Evolutionary conservation across 257 asterid genomes (phyloP).

Genomic region (Buddleja alternifolia): DNA sequence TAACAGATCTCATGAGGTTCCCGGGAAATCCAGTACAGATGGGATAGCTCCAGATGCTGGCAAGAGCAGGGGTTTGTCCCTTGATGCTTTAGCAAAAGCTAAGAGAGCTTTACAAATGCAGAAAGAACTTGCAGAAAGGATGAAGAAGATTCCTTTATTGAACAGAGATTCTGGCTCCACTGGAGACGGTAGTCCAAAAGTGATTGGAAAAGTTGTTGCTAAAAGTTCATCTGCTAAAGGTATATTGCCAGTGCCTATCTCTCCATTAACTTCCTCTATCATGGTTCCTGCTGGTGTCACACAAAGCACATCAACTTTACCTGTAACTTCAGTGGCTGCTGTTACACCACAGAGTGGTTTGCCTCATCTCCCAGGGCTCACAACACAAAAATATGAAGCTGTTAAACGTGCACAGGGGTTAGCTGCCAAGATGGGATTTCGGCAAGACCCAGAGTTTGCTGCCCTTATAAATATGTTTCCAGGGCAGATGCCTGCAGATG

Average conservation of each 20-base stretch:
- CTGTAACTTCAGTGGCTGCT: conserved; percentile 38
- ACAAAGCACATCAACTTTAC: conserved; percentile 34
- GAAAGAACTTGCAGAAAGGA: conserved; percentile 74
- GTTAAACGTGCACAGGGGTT: conserved; percentile 91
- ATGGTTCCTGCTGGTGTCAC: conserved; percentile 36
- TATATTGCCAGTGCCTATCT: conserved; percentile 33
- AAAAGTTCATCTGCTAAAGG: conserved; percentile 44
- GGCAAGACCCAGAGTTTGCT: conserved; percentile 90
- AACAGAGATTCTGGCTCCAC: conserved; percentile 56
- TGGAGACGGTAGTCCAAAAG: conserved; percentile 50
- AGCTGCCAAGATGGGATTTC: conserved; percentile 91
- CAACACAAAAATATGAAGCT: conserved; percentile 75
- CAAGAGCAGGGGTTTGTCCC: conserved; percentile 75
- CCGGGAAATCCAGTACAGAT: conserved; percentile 99
- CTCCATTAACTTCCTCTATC: conserved; percentile 33
- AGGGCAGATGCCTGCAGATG: conserved; percentile 82
- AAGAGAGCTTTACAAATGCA: conserved; percentile 80
- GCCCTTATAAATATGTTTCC: conserved; percentile 89
- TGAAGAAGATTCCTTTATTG: conserved; percentile 69
- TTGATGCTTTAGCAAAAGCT: conserved; percentile 89
- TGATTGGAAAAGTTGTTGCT: conserved; percentile 45
- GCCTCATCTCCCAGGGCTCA: conserved; percentile 77
- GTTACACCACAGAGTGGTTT: conserved; percentile 51
- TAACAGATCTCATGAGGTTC: conserved; percentile 99
- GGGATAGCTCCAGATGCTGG: conserved; percentile 74